Percentiles rank a stretch among this genome's conserved stretches.
These are phyloP conservation scores for Phytophthora lateralis DNA, from an alignment of 352 stramenopile genomes.

Conservation along the genomic window DNA sequence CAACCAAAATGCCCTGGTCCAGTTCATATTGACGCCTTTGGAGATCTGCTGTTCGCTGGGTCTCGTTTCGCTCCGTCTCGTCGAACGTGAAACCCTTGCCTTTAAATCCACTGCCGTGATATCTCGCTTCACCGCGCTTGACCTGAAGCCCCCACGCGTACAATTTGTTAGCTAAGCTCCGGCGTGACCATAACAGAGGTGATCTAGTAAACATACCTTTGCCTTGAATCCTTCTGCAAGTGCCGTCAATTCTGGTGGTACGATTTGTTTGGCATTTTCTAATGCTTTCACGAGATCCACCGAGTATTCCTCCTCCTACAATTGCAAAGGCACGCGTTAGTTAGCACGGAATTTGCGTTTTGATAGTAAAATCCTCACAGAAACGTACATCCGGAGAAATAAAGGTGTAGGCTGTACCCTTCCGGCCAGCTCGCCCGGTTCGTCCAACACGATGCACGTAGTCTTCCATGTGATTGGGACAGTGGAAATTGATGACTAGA, in stretches of 20 bases:
- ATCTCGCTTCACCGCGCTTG: constrained; percentile 94
- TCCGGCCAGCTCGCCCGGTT: constrained; percentile 95
- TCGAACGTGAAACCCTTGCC: constrained; percentile 99
- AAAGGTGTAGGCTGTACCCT: constrained; percentile 99
- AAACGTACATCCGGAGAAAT: constrained; percentile 93
- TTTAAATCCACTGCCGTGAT: constrained; percentile 96
- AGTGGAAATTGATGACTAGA: constrained; percentile 99
- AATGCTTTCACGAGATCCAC: constrained; percentile 97
- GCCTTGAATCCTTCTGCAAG: constrained; percentile 96
- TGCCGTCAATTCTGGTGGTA: constrained; percentile 86
- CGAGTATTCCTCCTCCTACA: constrained; percentile 96
- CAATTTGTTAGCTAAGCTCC: not conserved
- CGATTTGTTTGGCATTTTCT: constrained; percentile 80
- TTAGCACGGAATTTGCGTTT: constrained; percentile 1
- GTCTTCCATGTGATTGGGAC: constrained; percentile 99
- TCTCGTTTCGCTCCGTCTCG: constrained; percentile 96
- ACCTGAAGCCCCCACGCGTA: constrained; percentile 53
- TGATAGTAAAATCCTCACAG: not conserved
- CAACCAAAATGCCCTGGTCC: constrained; percentile 81
- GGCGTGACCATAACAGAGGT: not conserved
- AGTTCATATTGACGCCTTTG: constrained; percentile 92
- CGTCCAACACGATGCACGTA: constrained; percentile 99
- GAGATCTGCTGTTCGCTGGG: constrained; percentile 92
- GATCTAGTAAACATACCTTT: constrained; percentile 64
- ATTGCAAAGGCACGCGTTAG: constrained; percentile 13